Conservation (phyloP, 2,329 filamentous ascomycete species). For the Colletotrichum navitas region DNA sequence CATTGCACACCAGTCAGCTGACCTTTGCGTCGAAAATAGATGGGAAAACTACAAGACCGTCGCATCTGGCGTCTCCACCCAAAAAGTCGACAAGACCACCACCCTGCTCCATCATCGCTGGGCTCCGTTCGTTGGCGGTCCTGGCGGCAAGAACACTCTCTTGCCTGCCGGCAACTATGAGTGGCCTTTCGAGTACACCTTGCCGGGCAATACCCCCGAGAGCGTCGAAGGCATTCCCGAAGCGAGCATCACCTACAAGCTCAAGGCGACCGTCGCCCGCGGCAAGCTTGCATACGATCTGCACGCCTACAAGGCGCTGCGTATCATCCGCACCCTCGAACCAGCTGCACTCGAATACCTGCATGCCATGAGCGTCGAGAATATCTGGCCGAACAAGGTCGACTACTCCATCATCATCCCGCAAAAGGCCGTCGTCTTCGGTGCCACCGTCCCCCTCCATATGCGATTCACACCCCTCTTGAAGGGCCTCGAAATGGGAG, state of each 20-base stretch:
- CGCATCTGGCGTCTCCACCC: constrained; percentile 69
- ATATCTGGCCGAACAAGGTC: constrained; percentile 97
- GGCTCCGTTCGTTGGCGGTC: constrained; percentile 72
- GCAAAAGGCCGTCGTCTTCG: constrained; percentile 94
- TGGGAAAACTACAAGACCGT: constrained; percentile 67
- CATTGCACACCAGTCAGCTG: constrained; percentile 25
- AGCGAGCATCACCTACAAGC: constrained; percentile 88
- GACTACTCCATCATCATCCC: constrained; percentile 95
- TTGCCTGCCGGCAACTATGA: constrained; percentile 84
- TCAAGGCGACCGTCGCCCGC: constrained; percentile 89
- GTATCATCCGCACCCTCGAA: constrained; percentile 83
- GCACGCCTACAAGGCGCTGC: constrained; percentile 81
- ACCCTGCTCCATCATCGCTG: constrained; percentile 78
- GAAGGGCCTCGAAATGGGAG: constrained; percentile 89
- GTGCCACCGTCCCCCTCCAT: constrained; percentile 85
- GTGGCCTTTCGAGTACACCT: constrained; percentile 81
- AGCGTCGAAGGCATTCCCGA: constrained; percentile 91
- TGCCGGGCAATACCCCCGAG: constrained; percentile 82
- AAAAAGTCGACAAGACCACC: constrained; percentile 69
- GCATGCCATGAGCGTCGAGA: constrained; percentile 95
- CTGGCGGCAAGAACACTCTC: constrained; percentile 67
- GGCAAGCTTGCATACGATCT: constrained; percentile 92
- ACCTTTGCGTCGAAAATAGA: constrained; percentile 48
- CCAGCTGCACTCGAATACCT: constrained; percentile 81
- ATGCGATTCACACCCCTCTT: constrained; percentile 89